phyloP scores from a whole-genome alignment of 306 rosid genomes.

The Hippophae tibetana region DNA sequence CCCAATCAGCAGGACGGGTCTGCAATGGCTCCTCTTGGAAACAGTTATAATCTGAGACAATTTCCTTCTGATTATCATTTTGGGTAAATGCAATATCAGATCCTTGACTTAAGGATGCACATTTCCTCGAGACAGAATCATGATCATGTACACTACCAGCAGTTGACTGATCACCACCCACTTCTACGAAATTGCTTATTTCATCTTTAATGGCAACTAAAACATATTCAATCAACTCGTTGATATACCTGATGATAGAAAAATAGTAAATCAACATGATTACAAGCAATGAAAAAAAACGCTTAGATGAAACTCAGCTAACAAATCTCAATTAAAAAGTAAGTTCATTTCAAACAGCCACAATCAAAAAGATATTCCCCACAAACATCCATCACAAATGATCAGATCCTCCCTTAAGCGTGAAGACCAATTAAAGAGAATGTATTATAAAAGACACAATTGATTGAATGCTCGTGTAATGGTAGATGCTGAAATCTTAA shows the following conservation, averaged over 20 bases:
- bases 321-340: background rate
- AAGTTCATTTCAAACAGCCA: background rate
- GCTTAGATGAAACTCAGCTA: background rate
- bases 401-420: background rate
- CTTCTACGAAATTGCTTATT: constrained; percentile 17
- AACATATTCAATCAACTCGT: constrained; percentile 72
- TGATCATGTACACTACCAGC: constrained; percentile 32
- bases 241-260: constrained; percentile 62
- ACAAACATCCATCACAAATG: background rate
- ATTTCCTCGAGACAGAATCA: constrained; percentile 37
- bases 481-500: background rate
- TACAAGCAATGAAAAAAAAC: background rate
- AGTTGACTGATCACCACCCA: constrained; percentile 31
- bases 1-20: constrained; percentile 67
- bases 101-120: constrained; percentile 34
- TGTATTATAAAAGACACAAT: background rate
- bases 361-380: background rate
- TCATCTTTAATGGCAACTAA: constrained; percentile 49
- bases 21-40: constrained; percentile 39
- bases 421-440: background rate
- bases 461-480: background rate
- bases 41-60: constrained; percentile 18
- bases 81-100: constrained; percentile 31
- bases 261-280: constrained; percentile 1
- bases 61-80: constrained; percentile 30